Base-by-base conservation (phyloP, 352 stramenopile genomes). In the Phytopythium montanum region DNA sequence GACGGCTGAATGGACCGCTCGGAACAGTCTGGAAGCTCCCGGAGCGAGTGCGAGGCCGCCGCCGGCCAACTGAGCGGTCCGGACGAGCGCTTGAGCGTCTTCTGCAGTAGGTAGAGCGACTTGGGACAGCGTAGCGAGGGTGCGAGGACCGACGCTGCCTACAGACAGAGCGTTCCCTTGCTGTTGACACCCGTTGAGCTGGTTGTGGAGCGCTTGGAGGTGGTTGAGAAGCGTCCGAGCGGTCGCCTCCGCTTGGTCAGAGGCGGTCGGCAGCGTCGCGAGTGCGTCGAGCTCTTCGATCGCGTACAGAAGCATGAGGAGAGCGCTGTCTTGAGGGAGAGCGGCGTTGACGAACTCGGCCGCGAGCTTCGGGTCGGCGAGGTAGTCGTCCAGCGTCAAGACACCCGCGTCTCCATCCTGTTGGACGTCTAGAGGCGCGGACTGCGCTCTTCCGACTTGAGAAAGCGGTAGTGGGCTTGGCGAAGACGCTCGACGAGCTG, bases 221-320 rank as follows among this genome's bases (percentile, higher is more conserved):
- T 62, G 70, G 36, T 75, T 60, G 14, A 82, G 59, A 18, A 79
- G 65, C 1, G 68, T 65, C 18, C 38, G 66, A 16, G 70, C 68
- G 60, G 65, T 71, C 8, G 50, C 57, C 45, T 82, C 70, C 2
- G 54, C 56, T 7, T 69, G 57, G 5, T 74, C 49, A 10, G 52
- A 29, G 7, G 62, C 60, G 2, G 57, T 29, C 1, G 61, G 23
- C 0, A 76, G 64, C 23, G 64, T 72, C 5, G 72, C 60, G n/a
- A 79, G 62, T n/a, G 59, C 49, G 33, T 82, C 70, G 39, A 70
- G 79, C 38, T 82, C 73, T 38, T 82, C 65, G 39, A 82, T 72
- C 0, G 70, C 79, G 33, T 76, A 79, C 9, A 78, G 39, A 16
- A 79, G 44, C 44, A 66, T 64, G 8, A 82, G 64, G 12, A 79